Base-by-base conservation (phyloP, 1,139 yeast species). In the Candida frijolesensis region DNA sequence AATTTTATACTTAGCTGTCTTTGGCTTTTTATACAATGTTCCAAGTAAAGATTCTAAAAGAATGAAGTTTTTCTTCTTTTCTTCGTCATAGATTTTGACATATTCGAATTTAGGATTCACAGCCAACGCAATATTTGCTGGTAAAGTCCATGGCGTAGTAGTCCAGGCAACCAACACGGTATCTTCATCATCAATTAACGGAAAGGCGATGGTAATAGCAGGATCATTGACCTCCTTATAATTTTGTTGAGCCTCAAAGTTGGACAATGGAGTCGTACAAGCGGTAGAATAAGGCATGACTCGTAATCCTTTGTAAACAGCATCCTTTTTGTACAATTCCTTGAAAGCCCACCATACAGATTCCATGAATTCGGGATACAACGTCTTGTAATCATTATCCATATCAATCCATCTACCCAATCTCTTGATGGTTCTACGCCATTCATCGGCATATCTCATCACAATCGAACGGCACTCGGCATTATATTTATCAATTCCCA, bases 211-310 rank as follows among this genome's bases (percentile, higher is more conserved):
- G 55, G 97, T 91, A 49, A 95, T 91, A 9, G 97, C 97, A 18
- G 99, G 99, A 68, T 94, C 99, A 56, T 85, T 82, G 47, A 94
- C 99, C 55, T 94, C 98, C 77, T 94, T 95, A 79, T 94, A 94
- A 68, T 94, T 94, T 69, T 91, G 96, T 71, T 92, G 98, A 53
- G 99, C 99, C 78, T 94, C 99, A 64, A 94, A 94, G 72, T 95
- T 94, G 56, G 97, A 89, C 66, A 94, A 80, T 42, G 99, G 97
- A 45, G 99, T 94, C 46, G 98, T 94, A 60, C 89, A 87, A 49
- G 96, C 99, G 37, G 98, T 94, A 19, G 98, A 92, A 71, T 94
- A 94, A 42, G 99, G 99, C 99, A 94, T 94, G 51, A 94, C 99
- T 67, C 96, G 83, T 70, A 83, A 86, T 48, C 99, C 99, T 69